Conservation (phyloP, 163 green algal species). For the Picocystis sp. region DNA sequence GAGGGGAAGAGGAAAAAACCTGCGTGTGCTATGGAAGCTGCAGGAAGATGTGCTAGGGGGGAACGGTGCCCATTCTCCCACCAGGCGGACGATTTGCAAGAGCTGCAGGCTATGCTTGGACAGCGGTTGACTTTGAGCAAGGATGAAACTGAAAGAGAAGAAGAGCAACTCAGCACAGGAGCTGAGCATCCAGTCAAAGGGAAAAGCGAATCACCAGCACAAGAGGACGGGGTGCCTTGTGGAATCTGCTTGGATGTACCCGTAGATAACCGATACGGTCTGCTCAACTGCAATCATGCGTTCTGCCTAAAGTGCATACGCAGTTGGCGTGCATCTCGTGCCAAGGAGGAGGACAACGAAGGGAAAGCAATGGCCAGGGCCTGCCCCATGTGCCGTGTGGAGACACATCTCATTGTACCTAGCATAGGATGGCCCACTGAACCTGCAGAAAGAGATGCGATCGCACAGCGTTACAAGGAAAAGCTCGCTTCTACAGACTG, state of each 20-base stretch:
- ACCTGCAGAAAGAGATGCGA: conserved; percentile 9
- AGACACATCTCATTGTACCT: conserved; percentile 52
- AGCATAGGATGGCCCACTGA: conserved; percentile 28
- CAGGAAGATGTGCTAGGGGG: too few relatives aligned
- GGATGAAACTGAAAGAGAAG: too few relatives aligned
- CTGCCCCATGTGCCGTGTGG: conserved; percentile 55
- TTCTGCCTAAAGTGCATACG: conserved; percentile 82
- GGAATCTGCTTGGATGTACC: not conserved
- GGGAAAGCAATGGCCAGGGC: conserved; percentile 12
- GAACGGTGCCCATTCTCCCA: too few relatives aligned
- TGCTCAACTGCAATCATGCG: conserved; percentile 63
- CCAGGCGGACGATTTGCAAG: too few relatives aligned
- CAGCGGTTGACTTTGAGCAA: too few relatives aligned
- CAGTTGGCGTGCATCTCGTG: conserved; percentile 53
- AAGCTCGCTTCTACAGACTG: conserved; percentile 11
- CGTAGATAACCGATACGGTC: conserved; percentile 48
- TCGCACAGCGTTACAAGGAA: conserved; percentile 25
- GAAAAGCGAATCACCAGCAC: too few relatives aligned
- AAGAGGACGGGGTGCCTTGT: too few relatives aligned
- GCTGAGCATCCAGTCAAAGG: too few relatives aligned
- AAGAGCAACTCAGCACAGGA: too few relatives aligned
- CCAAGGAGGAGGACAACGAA: conserved; percentile 27
- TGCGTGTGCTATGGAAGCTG: too few relatives aligned
- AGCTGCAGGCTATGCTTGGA: too few relatives aligned
- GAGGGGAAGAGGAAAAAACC: too few relatives aligned